These are phyloP conservation scores for Flaveria linearis DNA, from an alignment of 129 eudicot genomes.

Conservation along the genomic window DNA sequence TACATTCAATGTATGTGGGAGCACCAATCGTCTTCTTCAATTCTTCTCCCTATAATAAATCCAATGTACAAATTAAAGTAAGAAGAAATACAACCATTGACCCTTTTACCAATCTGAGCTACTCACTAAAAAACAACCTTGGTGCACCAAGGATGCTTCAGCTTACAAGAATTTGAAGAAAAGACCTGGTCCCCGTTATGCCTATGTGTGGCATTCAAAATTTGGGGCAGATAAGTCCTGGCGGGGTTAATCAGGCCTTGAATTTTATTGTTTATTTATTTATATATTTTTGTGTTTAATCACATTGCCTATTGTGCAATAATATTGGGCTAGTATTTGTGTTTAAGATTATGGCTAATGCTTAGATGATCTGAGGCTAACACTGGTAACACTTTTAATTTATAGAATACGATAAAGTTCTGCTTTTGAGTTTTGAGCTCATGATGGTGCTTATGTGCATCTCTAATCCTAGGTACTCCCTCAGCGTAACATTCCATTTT, in stretches of 20 bases:
- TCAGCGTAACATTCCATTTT: neutral
- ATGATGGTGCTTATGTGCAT: too few relatives aligned
- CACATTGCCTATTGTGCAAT: neutral
- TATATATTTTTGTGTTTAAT: neutral
- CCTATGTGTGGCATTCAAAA: neutral
- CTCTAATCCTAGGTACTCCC: too few relatives aligned
- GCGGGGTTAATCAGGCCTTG: neutral
- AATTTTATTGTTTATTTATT: neutral
- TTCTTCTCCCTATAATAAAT: conserved; percentile 46
- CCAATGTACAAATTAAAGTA: conserved; percentile 13
- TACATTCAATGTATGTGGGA: conserved; percentile 54
- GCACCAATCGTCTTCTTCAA: conserved; percentile 55
- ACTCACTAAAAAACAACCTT: conserved; percentile 12
- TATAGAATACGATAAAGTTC: too few relatives aligned
- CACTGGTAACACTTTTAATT: neutral
- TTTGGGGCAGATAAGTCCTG: neutral
- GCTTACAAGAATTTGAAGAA: neutral
- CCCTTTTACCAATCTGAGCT: conserved; percentile 5
- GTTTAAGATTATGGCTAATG: neutral
- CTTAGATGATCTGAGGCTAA: neutral
- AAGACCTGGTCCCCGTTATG: neutral
- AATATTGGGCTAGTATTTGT: neutral
- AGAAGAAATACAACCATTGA: conserved; percentile 2
- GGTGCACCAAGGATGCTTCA: conserved; percentile 1
- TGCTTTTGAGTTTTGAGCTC: neutral